These are phyloP conservation scores for Exophiala mesophila DNA, from an alignment of 2,329 filamentous ascomycete genomes.

Conservation along the genomic window DNA sequence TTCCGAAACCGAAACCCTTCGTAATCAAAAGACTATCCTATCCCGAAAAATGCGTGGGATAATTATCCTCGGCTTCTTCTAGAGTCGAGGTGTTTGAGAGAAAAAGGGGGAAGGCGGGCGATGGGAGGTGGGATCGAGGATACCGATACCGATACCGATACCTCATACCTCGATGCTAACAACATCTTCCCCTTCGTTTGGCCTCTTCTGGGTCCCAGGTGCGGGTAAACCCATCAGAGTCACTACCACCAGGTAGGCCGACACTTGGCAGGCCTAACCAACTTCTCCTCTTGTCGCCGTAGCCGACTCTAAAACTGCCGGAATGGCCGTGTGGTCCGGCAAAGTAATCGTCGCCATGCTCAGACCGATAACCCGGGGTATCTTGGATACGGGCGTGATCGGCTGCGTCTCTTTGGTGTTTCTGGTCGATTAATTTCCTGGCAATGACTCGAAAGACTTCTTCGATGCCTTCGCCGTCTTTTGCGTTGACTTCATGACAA, in stretches of 20 bases:
- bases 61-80: too few species aligned
- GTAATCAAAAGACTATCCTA: too few species aligned
- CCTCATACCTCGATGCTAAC: too few species aligned
- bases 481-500: slow-evolving; percentile 93
- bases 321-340: slow-evolving; percentile 37
- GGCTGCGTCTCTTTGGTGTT: slow-evolving; percentile 51
- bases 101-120: too few species aligned
- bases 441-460: slow-evolving; percentile 92
- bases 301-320: slow-evolving; percentile 56
- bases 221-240: slow-evolving; percentile 28
- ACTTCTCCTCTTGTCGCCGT: slow-evolving; percentile 59
- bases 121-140: too few species aligned
- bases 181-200: slow-evolving; percentile 35
- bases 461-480: slow-evolving; percentile 91
- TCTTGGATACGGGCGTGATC: slow-evolving; percentile 44
- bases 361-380: slow-evolving; percentile 41
- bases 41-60: too few species aligned
- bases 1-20: too few species aligned
- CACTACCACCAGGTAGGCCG: slow-evolving; percentile 34
- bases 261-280: slow-evolving; percentile 58
- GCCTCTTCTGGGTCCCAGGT: slow-evolving; percentile 31
- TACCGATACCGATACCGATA: too few species aligned
- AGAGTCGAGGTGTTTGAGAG: too few species aligned
- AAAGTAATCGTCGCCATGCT: slow-evolving; percentile 28
- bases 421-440: slow-evolving; percentile 74